Evolutionary conservation across 2,329 filamentous ascomycete genomes (phyloP).

Genomic region (Phaeoacremonium minimum): DNA sequence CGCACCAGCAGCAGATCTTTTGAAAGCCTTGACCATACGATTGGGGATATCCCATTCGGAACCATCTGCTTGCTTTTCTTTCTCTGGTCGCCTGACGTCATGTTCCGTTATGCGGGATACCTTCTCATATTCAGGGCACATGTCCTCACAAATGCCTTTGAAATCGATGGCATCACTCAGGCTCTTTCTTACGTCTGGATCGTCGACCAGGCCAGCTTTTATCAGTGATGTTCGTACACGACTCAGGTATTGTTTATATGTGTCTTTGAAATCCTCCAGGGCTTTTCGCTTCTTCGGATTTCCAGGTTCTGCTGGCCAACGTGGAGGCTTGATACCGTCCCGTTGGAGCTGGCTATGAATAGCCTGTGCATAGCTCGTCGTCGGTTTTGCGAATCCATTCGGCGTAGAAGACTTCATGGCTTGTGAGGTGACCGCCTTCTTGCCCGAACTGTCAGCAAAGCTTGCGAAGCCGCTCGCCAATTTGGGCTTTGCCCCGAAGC

Average conservation of each 20-base stretch:
- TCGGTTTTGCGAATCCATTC: constrained; percentile 16
- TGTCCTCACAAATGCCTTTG: constrained; percentile 64
- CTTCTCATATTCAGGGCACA: constrained; percentile 66
- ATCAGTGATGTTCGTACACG: constrained; percentile 54
- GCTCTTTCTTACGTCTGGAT: constrained; percentile 58
- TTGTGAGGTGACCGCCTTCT: constrained; percentile 2
- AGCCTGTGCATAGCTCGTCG: constrained; percentile 36
- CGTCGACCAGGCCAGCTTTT: constrained; percentile 57
- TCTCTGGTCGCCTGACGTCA: constrained; percentile 54
- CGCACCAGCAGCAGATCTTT: constrained; percentile 63
- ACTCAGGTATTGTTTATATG: constrained; percentile 52
- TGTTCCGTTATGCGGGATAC: constrained; percentile 58
- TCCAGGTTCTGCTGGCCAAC: constrained; percentile 52
- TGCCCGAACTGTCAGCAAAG: too few relatives aligned
- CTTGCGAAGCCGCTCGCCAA: too few relatives aligned
- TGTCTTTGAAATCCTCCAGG: constrained; percentile 51
- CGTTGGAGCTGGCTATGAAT: constrained; percentile 50
- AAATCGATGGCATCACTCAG: constrained; percentile 63
- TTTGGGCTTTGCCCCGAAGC: too few relatives aligned
- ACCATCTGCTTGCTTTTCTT: constrained; percentile 34
- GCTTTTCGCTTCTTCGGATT: constrained; percentile 43
- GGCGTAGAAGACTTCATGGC: constrained; percentile 7
- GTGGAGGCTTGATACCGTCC: constrained; percentile 48
- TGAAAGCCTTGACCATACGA: constrained; percentile 64
- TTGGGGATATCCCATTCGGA: constrained; percentile 41